Evolutionary conservation across 495 filamentous ascomycete species (phyloP).

Genomic region (Neurospora sp.): DNA sequence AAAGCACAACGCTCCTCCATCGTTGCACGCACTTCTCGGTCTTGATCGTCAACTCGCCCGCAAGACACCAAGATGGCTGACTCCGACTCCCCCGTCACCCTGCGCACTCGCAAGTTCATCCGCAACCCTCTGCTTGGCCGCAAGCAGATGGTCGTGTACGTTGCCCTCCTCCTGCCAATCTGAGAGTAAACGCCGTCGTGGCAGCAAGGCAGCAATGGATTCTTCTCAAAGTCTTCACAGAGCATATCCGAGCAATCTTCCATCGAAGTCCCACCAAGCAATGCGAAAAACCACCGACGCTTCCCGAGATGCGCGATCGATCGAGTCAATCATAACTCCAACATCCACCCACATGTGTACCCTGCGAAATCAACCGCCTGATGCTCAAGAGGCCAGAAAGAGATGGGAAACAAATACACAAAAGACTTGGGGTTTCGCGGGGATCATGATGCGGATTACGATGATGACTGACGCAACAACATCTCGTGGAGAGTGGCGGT

Average conservation of each 20-base stretch:
- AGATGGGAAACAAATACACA: background rate
- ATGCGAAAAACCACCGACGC: background rate
- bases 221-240: background rate
- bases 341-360: background rate
- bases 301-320: background rate
- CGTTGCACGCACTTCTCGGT: conserved; percentile 7
- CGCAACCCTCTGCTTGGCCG: conserved; percentile 95
- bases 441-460: background rate
- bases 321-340: background rate
- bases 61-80: conserved; percentile 64
- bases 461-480: background rate
- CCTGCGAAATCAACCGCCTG: background rate
- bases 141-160: conserved; percentile 99
- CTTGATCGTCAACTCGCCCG: conserved; percentile 19
- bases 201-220: background rate
- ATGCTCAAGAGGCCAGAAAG: background rate
- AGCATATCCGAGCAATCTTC: background rate
- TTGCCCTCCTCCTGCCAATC: conserved; percentile 18
- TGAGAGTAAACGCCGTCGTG: background rate
- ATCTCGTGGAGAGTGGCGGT: background rate
- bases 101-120: conserved; percentile 99
- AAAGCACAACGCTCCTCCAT: conserved; percentile 5
- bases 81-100: conserved; percentile 70
- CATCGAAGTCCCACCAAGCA: background rate
- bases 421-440: background rate